phyloP scores from a whole-genome alignment of 2,329 filamentous ascomycete species.

The Sordariomycetes sp. region DNA sequence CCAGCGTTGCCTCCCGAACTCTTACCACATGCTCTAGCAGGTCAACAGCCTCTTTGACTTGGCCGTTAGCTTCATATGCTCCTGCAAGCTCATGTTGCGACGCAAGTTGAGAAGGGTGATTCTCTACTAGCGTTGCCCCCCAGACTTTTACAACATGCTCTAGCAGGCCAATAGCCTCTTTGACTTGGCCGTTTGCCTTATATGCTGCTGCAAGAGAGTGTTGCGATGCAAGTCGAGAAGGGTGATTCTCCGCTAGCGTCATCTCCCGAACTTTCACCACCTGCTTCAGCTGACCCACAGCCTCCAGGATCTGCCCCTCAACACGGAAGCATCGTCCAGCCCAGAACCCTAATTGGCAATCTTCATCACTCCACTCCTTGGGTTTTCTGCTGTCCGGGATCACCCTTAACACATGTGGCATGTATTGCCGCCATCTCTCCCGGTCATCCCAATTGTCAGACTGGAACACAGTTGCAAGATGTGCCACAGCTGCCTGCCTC shows the following conservation, averaged over 20 bases:
- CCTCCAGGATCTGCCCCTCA: conserved; percentile 3
- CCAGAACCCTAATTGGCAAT: background rate
- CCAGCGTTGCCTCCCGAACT: conserved; percentile 7
- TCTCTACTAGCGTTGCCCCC: conserved; percentile 2
- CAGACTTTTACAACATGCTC: conserved; percentile 11
- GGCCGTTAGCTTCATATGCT: conserved; percentile 3
- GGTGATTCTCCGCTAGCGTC: conserved; percentile 6
- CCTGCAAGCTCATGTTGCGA: background rate
- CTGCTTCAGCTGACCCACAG: conserved; percentile 7
- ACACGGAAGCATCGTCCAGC: background rate
- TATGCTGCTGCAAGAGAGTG: conserved; percentile 5
- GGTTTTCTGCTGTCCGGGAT: background rate
- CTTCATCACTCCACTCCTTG: background rate
- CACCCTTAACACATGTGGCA: background rate
- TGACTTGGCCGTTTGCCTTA: conserved; percentile 10
- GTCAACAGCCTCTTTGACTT: conserved; percentile 4
- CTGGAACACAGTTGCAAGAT: background rate
- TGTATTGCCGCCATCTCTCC: background rate
- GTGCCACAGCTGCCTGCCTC: background rate
- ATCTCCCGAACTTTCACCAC: conserved; percentile 6
- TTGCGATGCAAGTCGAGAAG: conserved; percentile 1
- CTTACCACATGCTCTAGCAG: conserved; percentile 8
- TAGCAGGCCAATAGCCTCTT: conserved; percentile 13
- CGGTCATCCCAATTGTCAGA: background rate
- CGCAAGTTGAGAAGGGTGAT: background rate